Base-by-base conservation (phyloP, 2,329 filamentous ascomycete species). In the Fusarium globosum region DNA sequence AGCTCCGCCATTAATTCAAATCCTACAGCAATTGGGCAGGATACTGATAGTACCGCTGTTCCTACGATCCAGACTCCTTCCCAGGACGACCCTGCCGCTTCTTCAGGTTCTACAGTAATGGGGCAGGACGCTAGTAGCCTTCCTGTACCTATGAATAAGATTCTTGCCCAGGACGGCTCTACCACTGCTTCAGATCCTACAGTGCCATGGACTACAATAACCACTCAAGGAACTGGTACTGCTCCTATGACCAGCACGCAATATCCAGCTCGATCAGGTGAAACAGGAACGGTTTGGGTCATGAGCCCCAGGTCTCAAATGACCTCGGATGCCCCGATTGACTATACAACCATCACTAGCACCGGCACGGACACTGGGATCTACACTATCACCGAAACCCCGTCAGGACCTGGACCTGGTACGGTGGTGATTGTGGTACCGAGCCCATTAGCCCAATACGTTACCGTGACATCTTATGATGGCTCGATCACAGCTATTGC, bases 401-500 rank as follows among this genome's bases (percentile, higher is more conserved):
- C 28, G 2, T 33, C 46, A 18, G 28, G 28, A 49, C 2, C 46
- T 18, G 46, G 46, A 1, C 21, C 2, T 23, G 46, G 28, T 33
- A 49, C 46, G 6, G 46, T 49, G 21, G 3, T 49, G 11, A 23
- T 49, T 18, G 46, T 49, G 11, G 4, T 49, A 3, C 28, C 46
- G 11, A 33, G 46, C 28, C 28, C 46, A 6, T 2, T 33, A n/a
- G 46, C 11, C 18, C 46, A 0, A 10, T 33, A 49, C 4, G 21
- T 49, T 23, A 49, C 46, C 15, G 21, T 49, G 28, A 49, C 46
- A 13, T 33, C 46, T 6, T 49, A 33, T 2, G 46, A 49, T 52
- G 1, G 6, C 16, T 52, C 33, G 0, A 1, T 26, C 1, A 52
- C 49, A 26, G 49, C 9, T 36, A 0, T 36, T 4, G n/a, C 11